These are phyloP conservation scores for Aspergillus mulundensis DNA, from an alignment of 495 filamentous ascomycete genomes.

Conservation along the genomic window DNA sequence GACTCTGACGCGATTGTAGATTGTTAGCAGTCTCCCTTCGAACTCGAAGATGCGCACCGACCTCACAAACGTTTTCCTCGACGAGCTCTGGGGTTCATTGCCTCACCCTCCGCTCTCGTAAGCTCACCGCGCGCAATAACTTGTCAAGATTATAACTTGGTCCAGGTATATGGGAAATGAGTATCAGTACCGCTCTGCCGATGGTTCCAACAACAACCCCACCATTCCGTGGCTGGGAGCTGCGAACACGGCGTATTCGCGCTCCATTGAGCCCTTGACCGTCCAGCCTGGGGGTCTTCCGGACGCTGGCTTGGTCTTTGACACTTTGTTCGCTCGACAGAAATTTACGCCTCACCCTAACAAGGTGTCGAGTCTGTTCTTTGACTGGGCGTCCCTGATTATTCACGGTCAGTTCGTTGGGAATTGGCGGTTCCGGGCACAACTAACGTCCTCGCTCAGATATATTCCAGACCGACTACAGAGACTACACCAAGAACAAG, in stretches of 20 bases:
- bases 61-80: conserved; percentile 66
- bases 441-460: conserved; percentile 27
- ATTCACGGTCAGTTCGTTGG: conserved; percentile 44
- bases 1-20: conserved; percentile 25
- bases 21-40: conserved; percentile 61
- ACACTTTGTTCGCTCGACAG: conserved; percentile 49
- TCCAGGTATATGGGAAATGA: conserved; percentile 61
- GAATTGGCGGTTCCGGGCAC: conserved; percentile 25
- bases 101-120: conserved; percentile 51
- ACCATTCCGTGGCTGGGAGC: conserved; percentile 53
- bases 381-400: conserved; percentile 55
- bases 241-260: conserved; percentile 53
- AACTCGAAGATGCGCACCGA: conserved; percentile 58
- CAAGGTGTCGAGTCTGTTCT: conserved; percentile 56
- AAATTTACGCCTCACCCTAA: conserved; percentile 53
- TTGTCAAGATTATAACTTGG: not conserved
- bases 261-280: conserved; percentile 48
- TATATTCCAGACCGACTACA: conserved; percentile 56
- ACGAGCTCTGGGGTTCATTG: conserved; percentile 63
- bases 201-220: conserved; percentile 66
- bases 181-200: conserved; percentile 63
- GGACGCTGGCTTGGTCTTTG: conserved; percentile 51
- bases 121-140: conserved; percentile 12
- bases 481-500: conserved; percentile 48
- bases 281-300: conserved; percentile 50